phyloP scores from a whole-genome alignment of 148 eudicot species.

The Rhododendron ovatum region DNA sequence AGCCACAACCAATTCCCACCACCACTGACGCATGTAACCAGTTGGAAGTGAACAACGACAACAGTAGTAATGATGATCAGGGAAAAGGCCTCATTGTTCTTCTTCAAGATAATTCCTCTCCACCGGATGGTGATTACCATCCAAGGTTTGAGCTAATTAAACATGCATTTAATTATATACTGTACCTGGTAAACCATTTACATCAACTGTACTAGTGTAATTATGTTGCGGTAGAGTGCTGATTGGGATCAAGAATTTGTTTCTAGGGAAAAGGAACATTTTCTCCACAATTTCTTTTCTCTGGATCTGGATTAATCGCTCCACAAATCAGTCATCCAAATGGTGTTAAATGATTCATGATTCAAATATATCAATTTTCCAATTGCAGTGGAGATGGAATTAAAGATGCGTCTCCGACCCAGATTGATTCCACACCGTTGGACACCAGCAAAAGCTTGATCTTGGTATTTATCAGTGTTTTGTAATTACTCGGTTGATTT shows the following conservation, averaged over 20 bases:
- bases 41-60: not conserved
- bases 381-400: constrained; percentile 5
- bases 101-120: constrained; percentile 5
- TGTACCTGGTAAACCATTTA: not conserved
- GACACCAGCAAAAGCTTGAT: not conserved
- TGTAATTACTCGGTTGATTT: not conserved
- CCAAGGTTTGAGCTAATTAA: not conserved
- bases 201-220: not conserved
- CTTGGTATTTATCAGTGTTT: not conserved
- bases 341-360: not conserved
- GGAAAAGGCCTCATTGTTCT: constrained; percentile 12
- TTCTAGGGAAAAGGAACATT: not conserved
- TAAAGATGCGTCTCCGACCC: not conserved
- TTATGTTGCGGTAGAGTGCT: not conserved
- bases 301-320: not conserved
- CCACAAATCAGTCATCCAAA: not conserved
- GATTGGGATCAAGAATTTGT: not conserved
- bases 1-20: not conserved
- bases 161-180: not conserved
- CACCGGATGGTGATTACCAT: not conserved
- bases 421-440: constrained; percentile 3
- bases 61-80: not conserved
- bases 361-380: not conserved
- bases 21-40: not conserved
- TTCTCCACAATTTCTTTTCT: not conserved